phyloP scores from a whole-genome alignment of 495 filamentous ascomycete genomes.

The Penicillium malachiteum region DNA sequence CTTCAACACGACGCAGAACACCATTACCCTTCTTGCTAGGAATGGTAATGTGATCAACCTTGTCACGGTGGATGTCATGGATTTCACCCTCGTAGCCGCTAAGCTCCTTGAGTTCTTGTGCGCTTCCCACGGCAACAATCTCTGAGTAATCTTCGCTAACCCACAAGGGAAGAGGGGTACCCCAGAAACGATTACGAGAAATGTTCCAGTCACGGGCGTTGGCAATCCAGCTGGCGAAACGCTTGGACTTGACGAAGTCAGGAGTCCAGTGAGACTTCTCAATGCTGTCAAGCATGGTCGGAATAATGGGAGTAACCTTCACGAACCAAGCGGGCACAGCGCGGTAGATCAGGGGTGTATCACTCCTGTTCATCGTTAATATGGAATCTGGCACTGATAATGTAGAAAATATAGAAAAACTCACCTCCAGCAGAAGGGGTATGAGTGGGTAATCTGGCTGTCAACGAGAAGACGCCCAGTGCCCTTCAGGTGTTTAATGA shows the following conservation, averaged over 20 bases:
- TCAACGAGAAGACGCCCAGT: constrained; percentile 81
- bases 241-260: constrained; percentile 83
- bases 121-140: constrained; percentile 81
- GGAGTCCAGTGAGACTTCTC: constrained; percentile 94
- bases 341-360: constrained; percentile 91
- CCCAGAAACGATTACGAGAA: constrained; percentile 95
- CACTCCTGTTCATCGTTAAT: constrained; percentile 24
- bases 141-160: constrained; percentile 85
- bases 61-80: constrained; percentile 90
- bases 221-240: constrained; percentile 82
- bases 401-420: not conserved
- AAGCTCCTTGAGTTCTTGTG: constrained; percentile 80
- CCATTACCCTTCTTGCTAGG: constrained; percentile 90
- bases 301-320: constrained; percentile 79
- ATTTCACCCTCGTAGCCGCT: constrained; percentile 84
- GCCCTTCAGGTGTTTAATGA: constrained; percentile 87
- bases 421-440: constrained; percentile 93
- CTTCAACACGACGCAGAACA: constrained; percentile 72
- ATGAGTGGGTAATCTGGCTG: constrained; percentile 88
- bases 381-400: not conserved
- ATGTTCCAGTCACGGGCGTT: constrained; percentile 99
- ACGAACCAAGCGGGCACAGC: constrained; percentile 97
- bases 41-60: constrained; percentile 95
- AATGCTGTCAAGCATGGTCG: constrained; percentile 86
- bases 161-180: constrained; percentile 93